phyloP scores from a whole-genome alignment of 2,329 filamentous ascomycete genomes.

The Aspergillus pseudonomiae region DNA sequence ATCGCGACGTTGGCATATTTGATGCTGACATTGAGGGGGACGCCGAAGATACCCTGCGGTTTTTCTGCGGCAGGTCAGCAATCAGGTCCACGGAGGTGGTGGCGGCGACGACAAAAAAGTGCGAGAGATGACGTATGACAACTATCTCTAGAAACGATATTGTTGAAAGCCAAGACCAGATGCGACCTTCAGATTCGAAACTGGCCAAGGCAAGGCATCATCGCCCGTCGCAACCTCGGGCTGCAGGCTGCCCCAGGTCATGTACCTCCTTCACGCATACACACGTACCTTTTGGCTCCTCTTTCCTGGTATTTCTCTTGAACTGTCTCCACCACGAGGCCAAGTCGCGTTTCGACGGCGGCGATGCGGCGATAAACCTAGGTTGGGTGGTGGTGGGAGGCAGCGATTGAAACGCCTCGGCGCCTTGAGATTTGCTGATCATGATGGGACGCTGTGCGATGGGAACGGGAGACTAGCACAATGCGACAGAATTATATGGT shows the following conservation, averaged over 20 bases:
- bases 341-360: slow-evolving; percentile 82
- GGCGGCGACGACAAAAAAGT: background rate
- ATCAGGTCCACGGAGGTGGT: background rate
- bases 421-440: slow-evolving; percentile 41
- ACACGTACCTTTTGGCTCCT: slow-evolving; percentile 60
- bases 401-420: slow-evolving; percentile 38
- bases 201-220: background rate
- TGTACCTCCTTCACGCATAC: slow-evolving; percentile 40
- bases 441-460: slow-evolving; percentile 27
- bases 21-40: slow-evolving; percentile 91
- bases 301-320: slow-evolving; percentile 69
- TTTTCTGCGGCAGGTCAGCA: slow-evolving; percentile 24
- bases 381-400: slow-evolving; percentile 35
- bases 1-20: slow-evolving; percentile 98
- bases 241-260: background rate
- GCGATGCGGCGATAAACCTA: slow-evolving; percentile 62
- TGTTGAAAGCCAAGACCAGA: background rate
- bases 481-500: slow-evolving; percentile 17
- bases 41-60: slow-evolving; percentile 84
- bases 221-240: background rate
- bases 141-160: background rate
- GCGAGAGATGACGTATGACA: background rate
- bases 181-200: background rate
- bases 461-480: slow-evolving; percentile 6
- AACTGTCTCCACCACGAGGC: slow-evolving; percentile 98